Conservation (phyloP, 2,329 filamentous ascomycete genomes). For the Aspergillus pseudoglaucus region DNA sequence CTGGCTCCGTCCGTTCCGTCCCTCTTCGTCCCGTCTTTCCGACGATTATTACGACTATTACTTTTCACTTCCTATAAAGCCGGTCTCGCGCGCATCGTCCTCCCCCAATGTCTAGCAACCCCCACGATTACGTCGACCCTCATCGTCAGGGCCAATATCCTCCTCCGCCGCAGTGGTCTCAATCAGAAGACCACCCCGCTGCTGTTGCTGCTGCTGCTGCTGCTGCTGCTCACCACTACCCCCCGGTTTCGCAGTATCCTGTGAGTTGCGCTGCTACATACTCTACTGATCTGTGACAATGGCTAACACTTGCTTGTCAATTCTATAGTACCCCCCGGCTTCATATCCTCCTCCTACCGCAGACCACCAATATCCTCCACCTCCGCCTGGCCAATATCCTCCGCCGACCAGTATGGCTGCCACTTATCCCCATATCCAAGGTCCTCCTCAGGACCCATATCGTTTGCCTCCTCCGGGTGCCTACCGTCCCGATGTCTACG, state of each 20-base stretch:
- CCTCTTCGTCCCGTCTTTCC: slow-evolving; percentile 15
- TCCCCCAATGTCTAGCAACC: slow-evolving; percentile 37
- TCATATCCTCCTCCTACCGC: slow-evolving; percentile 27
- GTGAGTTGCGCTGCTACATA: slow-evolving; percentile 21
- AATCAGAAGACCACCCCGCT: slow-evolving; percentile 33
- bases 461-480: slow-evolving; percentile 38
- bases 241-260: slow-evolving; percentile 29
- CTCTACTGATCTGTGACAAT: slow-evolving; percentile 9
- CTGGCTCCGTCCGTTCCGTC: slow-evolving; percentile 15
- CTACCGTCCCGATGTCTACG: slow-evolving; percentile 39
- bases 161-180: slow-evolving; percentile 34
- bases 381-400: slow-evolving; percentile 31
- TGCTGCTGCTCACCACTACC: slow-evolving; percentile 29
- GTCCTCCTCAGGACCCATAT: slow-evolving; percentile 38
- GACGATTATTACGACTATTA: slow-evolving; percentile 5
- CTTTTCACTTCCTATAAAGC: slow-evolving; percentile 7
- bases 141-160: slow-evolving; percentile 42
- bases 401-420: slow-evolving; percentile 36
- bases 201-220: slow-evolving; percentile 11
- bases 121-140: slow-evolving; percentile 35
- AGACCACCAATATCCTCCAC: slow-evolving; percentile 26
- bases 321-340: slow-evolving; percentile 24
- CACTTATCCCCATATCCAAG: slow-evolving; percentile 34
- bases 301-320: background rate
- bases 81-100: background rate